Conservation (phyloP, 73 alveolate species). For the Uronychia setigera region DNA sequence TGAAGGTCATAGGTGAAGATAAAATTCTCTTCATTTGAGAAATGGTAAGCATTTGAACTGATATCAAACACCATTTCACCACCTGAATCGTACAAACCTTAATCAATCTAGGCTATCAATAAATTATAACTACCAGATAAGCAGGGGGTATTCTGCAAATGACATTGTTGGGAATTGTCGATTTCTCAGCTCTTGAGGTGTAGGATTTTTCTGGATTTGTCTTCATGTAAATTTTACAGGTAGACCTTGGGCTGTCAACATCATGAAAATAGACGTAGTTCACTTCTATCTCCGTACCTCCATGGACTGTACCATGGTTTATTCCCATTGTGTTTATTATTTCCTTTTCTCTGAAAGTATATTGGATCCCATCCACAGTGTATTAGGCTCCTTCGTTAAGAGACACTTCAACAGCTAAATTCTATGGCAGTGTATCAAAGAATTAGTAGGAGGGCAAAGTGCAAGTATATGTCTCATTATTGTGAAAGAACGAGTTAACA, state of each 20-base stretch:
- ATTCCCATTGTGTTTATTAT: conserved; percentile 21
- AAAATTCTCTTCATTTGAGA: background rate
- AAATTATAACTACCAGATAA: background rate
- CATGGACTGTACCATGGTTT: conserved; percentile 23
- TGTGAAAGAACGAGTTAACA: conserved; percentile 14
- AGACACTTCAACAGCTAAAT: conserved; percentile 19
- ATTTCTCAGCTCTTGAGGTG: conserved; percentile 9
- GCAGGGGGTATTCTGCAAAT: conserved; percentile 37
- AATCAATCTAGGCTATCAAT: background rate
- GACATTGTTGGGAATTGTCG: conserved; percentile 9
- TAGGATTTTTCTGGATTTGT: background rate
- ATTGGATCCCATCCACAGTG: conserved; percentile 12
- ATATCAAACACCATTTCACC: conserved; percentile 17
- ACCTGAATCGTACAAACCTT: conserved; percentile 8
- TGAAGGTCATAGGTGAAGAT: conserved; percentile 18
- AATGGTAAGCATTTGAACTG: conserved; percentile 22
- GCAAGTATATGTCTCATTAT: conserved; percentile 32
- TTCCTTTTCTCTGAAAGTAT: conserved; percentile 39
- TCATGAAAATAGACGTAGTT: conserved; percentile 20
- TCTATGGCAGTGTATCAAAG: conserved; percentile 9
- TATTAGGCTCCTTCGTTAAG: conserved; percentile 34
- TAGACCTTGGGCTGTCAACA: conserved; percentile 15
- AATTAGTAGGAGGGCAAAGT: conserved; percentile 12
- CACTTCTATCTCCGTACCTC: conserved; percentile 40
- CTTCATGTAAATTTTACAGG: conserved; percentile 19